These are phyloP conservation scores for Paragyromitra xinjiangensis DNA, from an alignment of 495 filamentous ascomycete genomes.

Conservation along the genomic window DNA sequence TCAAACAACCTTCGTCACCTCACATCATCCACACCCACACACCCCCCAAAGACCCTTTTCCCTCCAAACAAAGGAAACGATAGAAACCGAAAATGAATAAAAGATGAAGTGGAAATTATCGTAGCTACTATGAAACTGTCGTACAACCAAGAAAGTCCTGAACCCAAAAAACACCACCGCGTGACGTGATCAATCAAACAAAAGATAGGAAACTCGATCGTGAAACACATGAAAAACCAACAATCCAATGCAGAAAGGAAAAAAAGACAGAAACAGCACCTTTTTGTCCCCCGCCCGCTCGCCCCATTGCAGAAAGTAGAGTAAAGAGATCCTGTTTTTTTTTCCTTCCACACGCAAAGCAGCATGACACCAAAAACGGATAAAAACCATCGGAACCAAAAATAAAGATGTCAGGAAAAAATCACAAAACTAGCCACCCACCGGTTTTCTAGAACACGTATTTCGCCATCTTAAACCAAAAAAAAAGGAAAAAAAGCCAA, in stretches of 20 bases:
- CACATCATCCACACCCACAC: neutral
- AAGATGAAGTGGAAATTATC: conserved; percentile 27
- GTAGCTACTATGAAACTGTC: conserved; percentile 29
- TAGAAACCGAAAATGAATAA: conserved; percentile 2
- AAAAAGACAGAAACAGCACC: conserved; percentile 12
- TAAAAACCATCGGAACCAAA: neutral
- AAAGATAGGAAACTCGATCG: conserved; percentile 16
- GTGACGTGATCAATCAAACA: conserved; percentile 24
- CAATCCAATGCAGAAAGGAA: conserved; percentile 6
- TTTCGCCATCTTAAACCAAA: conserved; percentile 22
- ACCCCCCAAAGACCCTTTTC: neutral
- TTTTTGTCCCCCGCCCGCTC: neutral
- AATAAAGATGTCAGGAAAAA: conserved; percentile 19
- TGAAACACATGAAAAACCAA: conserved; percentile 27
- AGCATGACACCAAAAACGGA: conserved; percentile 2
- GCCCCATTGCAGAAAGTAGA: conserved; percentile 26
- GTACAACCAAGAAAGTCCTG: conserved; percentile 12
- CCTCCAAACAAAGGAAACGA: conserved; percentile 5
- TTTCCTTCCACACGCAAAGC: neutral
- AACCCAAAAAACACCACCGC: conserved; percentile 36
- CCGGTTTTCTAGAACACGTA: conserved; percentile 45
- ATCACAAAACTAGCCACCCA: conserved; percentile 47
- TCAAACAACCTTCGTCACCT: conserved; percentile 11
- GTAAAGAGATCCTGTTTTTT: conserved; percentile 14
- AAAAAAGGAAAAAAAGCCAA: conserved; percentile 23